Evolutionary conservation across 192 early-diverging fungal species (phyloP).

Genomic region (Backusella tuberculispora): DNA sequence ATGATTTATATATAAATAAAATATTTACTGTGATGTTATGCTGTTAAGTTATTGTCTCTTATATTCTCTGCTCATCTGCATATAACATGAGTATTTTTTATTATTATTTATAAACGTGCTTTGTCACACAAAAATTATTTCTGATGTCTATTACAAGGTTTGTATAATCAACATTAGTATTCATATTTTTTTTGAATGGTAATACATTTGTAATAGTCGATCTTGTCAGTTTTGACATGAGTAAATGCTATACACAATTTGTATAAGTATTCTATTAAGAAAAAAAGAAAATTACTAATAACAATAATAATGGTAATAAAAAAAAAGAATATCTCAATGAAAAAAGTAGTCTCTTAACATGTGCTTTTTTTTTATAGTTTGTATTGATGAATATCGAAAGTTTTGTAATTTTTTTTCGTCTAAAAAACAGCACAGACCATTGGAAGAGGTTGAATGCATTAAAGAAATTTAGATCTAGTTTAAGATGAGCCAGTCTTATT

Average conservation of each 20-base stretch:
- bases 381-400: background rate
- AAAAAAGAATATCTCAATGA: too few species aligned
- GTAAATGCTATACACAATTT: background rate
- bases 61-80: too few species aligned
- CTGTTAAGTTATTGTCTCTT: too few species aligned
- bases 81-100: background rate
- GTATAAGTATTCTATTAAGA: background rate
- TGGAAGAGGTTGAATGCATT: constrained; percentile 8
- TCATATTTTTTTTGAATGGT: background rate
- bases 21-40: too few species aligned
- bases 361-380: background rate
- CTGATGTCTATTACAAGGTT: background rate
- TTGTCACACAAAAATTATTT: background rate
- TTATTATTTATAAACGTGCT: background rate
- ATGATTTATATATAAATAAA: too few species aligned
- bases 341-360: background rate
- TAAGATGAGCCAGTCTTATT: constrained; percentile 25
- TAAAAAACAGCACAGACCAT: constrained; percentile 14
- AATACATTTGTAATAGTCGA: constrained; percentile 5
- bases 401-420: background rate
- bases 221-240: constrained; percentile 13
- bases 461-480: background rate
- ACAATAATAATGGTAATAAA: too few species aligned
- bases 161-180: background rate
- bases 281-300: background rate